Evolutionary conservation across 2,329 filamentous ascomycete species (phyloP), one percentile per base, ranked within the genome.

Genomic region (Aspergillus thermomutatus): DNA sequence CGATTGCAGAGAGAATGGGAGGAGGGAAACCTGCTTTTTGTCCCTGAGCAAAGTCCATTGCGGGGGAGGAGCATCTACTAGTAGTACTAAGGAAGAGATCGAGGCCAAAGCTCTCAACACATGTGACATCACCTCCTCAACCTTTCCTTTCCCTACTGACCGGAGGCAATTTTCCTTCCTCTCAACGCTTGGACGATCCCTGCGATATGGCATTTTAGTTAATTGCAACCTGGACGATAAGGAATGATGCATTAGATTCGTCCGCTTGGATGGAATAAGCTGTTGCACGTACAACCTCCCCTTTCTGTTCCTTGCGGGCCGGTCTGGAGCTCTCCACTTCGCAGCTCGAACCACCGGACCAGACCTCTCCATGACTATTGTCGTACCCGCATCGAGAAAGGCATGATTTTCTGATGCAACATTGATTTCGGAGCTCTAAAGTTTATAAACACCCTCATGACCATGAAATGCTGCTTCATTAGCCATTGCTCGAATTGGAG

Each of bases 81-180:
- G 46, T 53, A n/a, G n/a, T n/a, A n/a, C 53, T 57, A 50, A 28
- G 51, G 41, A 25, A 49, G 49, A 54, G 50, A 49, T 57, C 43
- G 51, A 55, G 48, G 52, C 27, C 46, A 49, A 56, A 48, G 46
- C 10, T 21, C 50, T 31, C 57, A 58, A 59, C 56, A 57, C 43
- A 45, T 59, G 57, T 59, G 57, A 59, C 57, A 59, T 59, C 55
- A 57, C 53, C 53, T 43, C 43, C 57, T 59, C 57, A 57, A 59
- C 57, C 43, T 25, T 46, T 46, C 40, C 40, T 17, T 46, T 25
- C 31, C 7, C 31, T 17, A 17, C 31, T 37, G 31, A 37, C 31
- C 31, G 31, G 31, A 2, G 4, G 4, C 31, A 6, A 17, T 34
- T 17, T 34, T 25, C 3, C 4, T 17, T 7, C 1, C 0, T 25